Percentiles rank a stretch among this genome's conserved stretches.
Evolutionary conservation across 2,329 filamentous ascomycete species (phyloP).

Genomic region (Colletotrichum magnum): DNA sequence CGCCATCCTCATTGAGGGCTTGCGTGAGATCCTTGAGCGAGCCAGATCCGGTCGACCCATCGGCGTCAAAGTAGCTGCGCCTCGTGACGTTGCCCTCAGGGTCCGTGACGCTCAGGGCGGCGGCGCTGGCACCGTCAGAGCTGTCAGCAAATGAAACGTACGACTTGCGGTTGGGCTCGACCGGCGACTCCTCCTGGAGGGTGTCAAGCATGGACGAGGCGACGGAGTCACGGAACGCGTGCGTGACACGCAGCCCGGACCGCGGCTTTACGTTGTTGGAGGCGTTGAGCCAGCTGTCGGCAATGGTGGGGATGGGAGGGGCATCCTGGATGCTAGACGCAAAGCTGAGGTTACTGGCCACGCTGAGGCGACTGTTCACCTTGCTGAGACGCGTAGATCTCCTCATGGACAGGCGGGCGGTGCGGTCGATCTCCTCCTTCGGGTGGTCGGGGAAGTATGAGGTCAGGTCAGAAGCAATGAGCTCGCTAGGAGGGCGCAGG

Average conservation of each 20-base stretch:
- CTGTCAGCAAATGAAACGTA: constrained; percentile 92
- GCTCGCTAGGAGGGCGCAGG: constrained; percentile 92
- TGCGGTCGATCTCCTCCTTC: constrained; percentile 94
- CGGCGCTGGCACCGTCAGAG: constrained; percentile 71
- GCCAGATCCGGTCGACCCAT: constrained; percentile 77
- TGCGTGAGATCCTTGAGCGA: constrained; percentile 88
- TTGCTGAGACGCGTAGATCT: constrained; percentile 92
- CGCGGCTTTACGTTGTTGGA: constrained; percentile 66
- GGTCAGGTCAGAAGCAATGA: constrained; percentile 95
- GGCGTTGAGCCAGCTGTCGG: constrained; percentile 88
- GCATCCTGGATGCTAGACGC: constrained; percentile 94
- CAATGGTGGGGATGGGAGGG: constrained; percentile 94
- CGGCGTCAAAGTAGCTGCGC: constrained; percentile 89
- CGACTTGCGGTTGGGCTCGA: constrained; percentile 92
- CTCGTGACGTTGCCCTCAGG: constrained; percentile 79
- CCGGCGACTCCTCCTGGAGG: constrained; percentile 88
- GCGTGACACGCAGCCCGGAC: constrained; percentile 61
- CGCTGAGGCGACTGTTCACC: constrained; percentile 92
- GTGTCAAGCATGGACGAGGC: constrained; percentile 91
- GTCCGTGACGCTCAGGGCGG: constrained; percentile 80
- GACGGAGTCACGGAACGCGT: constrained; percentile 86
- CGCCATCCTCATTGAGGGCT: constrained; percentile 89
- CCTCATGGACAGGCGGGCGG: constrained; percentile 91
- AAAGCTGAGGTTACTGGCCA: constrained; percentile 93
- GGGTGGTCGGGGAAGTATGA: constrained; percentile 98